Base-by-base conservation (phyloP, 129 eudicot species). In the Dittrichia graveolens region DNA sequence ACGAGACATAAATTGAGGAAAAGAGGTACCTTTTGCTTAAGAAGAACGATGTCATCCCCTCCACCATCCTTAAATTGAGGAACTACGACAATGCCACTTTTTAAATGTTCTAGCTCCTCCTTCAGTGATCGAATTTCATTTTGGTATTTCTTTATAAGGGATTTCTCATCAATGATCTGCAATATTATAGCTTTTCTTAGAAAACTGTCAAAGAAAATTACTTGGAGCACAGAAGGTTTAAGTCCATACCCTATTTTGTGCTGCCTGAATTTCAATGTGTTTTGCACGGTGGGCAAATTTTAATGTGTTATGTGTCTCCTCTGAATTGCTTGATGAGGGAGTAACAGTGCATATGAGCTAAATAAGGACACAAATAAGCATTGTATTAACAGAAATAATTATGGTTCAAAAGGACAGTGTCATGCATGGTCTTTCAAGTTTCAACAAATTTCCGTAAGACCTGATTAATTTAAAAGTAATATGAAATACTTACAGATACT, bases 141-240 rank as follows among this genome's bases (percentile, higher is more conserved):
- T 79, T 94, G 99, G 84, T 94, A 94, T 83, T 94, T 94, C 84
- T 94, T 94, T 75, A 94, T 94, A 14, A 94, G 94, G 54, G 99
- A 94, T 82, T 94, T 90, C 82, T 94, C 99, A 59, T 94, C 99
- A 68, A 94, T 90, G 64, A 94, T 94, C 99, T 94, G 96, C 87
- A 79, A 56, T 55, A 64, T 60, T 65, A 86, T 61, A 65, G 58
- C 49, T 73, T 65, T 71, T 13, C 61, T 56, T 73, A 55, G 61
- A 31, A 13, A 62, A 59, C 52, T 12, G 44, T 35, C 40, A 38
- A 74, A 24, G 38, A 78, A 64, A 9, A 67, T 43, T 13, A 52
- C 14, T 7, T 8, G n/a, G 61, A 53, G 49, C 65, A 39, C 70
- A 15, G 41, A 80, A 63, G 69, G 73, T 77, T 70, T 35, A 31